phyloP scores from a whole-genome alignment of 1,139 yeast species.

The Tardiomyces blankii region DNA sequence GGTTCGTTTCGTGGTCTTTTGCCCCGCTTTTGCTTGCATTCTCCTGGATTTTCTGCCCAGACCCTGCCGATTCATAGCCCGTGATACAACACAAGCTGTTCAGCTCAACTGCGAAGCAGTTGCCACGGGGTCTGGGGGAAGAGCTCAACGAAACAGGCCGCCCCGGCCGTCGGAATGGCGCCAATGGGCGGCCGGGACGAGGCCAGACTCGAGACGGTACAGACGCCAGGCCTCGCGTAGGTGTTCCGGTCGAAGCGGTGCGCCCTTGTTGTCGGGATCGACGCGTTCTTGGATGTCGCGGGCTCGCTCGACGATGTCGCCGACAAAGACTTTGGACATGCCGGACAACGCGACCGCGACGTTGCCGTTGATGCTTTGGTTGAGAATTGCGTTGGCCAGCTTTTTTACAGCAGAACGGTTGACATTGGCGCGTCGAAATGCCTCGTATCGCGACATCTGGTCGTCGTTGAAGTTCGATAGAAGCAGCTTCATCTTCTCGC shows the following conservation, averaged over 20 bases:
- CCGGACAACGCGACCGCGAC: constrained; percentile 80
- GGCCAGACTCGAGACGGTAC: constrained; percentile 52
- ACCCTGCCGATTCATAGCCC: too few relatives aligned
- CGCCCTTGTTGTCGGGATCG: constrained; percentile 30
- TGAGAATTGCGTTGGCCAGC: constrained; percentile 66
- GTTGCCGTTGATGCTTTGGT: constrained; percentile 75
- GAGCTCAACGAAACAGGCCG: constrained; percentile 16
- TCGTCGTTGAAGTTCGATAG: constrained; percentile 67
- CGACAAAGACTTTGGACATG: constrained; percentile 75
- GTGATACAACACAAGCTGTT: too few relatives aligned
- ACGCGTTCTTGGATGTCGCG: constrained; percentile 38
- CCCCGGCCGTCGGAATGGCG: constrained; percentile 61
- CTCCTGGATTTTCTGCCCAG: too few relatives aligned
- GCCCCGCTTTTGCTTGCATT: too few relatives aligned
- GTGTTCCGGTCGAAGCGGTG: constrained; percentile 73
- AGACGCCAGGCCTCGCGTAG: constrained; percentile 82
- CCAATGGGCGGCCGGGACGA: constrained; percentile 57
- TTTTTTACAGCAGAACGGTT: constrained; percentile 74
- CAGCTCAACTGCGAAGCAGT: too few relatives aligned
- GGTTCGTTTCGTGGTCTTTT: too few relatives aligned
- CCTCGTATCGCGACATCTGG: constrained; percentile 83
- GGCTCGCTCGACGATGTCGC: constrained; percentile 79
- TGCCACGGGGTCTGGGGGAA: too few relatives aligned
- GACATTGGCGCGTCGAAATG: constrained; percentile 72
- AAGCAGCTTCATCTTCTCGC: constrained; percentile 51